Conservation (phyloP, 2,329 filamentous ascomycete genomes). For the Hirsutella rhossiliensis region DNA sequence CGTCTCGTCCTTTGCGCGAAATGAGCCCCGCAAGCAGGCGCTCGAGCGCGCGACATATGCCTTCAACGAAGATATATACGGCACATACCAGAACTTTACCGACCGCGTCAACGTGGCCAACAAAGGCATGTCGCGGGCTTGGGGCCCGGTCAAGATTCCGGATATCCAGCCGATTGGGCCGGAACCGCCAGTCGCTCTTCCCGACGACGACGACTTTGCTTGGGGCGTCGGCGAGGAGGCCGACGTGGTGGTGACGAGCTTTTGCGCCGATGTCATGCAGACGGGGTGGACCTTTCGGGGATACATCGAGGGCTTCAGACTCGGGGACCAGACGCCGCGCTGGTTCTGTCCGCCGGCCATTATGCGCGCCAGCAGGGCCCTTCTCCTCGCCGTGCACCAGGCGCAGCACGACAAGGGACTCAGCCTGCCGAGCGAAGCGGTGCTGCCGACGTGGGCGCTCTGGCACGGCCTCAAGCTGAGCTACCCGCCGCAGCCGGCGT, state of each 20-base stretch:
- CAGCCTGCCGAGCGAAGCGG: constrained; percentile 20
- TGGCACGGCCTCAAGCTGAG: constrained; percentile 26
- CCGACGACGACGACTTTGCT: constrained; percentile 13
- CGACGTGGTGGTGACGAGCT: constrained; percentile 17
- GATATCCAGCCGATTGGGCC: constrained; percentile 18
- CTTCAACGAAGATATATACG: constrained; percentile 40
- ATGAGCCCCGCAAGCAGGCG: constrained; percentile 42
- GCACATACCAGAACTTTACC: constrained; percentile 32
- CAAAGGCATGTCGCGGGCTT: constrained; percentile 14
- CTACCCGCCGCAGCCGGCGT: constrained; percentile 22
- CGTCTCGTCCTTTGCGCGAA: constrained; percentile 28
- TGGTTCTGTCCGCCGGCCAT: constrained; percentile 25
- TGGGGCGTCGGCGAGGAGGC: constrained; percentile 23
- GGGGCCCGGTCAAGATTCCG: constrained; percentile 16
- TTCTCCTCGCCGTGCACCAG: constrained; percentile 20
- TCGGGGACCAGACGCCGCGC: constrained; percentile 13
- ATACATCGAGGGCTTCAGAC: constrained; percentile 17
- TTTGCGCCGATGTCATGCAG: constrained; percentile 14
- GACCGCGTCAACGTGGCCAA: constrained; percentile 10
- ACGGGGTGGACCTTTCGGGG: constrained; percentile 18
- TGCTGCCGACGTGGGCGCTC: constrained; percentile 21
- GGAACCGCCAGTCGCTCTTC: constrained; percentile 10
- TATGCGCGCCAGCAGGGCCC: constrained; percentile 15
- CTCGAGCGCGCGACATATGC: constrained; percentile 46
- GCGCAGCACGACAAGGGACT: constrained; percentile 17